Base-by-base conservation (phyloP, 2,329 filamentous ascomycete genomes). In the Sarocladiaceae sp. region DNA sequence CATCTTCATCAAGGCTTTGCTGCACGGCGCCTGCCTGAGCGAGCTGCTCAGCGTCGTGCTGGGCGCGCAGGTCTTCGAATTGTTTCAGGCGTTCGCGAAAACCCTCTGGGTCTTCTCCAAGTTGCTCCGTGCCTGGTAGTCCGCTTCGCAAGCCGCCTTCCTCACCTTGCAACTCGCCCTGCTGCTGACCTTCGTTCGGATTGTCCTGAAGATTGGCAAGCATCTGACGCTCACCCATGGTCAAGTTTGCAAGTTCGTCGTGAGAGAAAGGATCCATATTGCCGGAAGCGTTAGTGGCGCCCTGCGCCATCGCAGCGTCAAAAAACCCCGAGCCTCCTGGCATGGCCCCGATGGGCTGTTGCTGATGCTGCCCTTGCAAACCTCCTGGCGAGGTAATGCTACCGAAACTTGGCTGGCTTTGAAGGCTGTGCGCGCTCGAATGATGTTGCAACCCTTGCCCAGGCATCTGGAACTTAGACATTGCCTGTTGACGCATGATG, bases 381-480 rank as follows among this genome's bases (percentile, higher is more conserved):
- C 80, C 81, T 47, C 84, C 79, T 2, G 90, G 89, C n/a, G 89
- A 94, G 3, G 88, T 82, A 52, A 98, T 94, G 65, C 86, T 96
- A 15, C 91, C 88, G 59, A 93, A 96, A 66, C 91, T 97, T 18
- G 91, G 91, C 64, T 98, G 93, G 60, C 89, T 96, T 59, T 98
- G 93, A 47, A 98, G 75, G 59, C 91, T 97, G 54, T 97, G 91
- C 7, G 88, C 88, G 59, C 91, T 97, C 1, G 88, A 90, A 59
- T 97, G 90, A 58, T 97, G 93, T 56, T 97, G 89, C 7, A 97
- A 74, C 9, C 47, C 47, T 21, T 43, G 40, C 13, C 55, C 58
- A 20, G 54, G 77, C 55, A 85, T 73, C 45, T 82, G 83, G 59
- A 87, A 83, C 59, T 90, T 83, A 42, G 82, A 74, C 47, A 89